These are phyloP conservation scores for Podospora appendiculata DNA, from an alignment of 495 filamentous ascomycete genomes.

Conservation along the genomic window DNA sequence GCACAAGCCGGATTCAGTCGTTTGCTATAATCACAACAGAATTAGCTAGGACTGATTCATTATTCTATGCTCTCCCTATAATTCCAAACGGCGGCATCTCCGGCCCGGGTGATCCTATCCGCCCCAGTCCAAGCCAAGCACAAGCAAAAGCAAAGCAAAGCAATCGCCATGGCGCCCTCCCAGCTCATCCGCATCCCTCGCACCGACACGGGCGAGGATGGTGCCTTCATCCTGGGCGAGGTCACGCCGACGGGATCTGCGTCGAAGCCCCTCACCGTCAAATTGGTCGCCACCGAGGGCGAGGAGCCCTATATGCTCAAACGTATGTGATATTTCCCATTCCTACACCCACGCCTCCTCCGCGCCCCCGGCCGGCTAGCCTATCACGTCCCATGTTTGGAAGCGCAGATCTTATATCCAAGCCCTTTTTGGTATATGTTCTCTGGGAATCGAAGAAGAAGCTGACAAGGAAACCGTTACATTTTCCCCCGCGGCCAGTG, in stretches of 20 bases:
- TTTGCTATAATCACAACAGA: too few relatives aligned
- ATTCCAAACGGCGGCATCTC: not conserved
- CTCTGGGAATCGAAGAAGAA: not conserved
- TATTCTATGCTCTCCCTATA: not conserved
- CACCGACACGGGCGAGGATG: conserved; percentile 45
- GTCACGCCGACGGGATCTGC: conserved; percentile 42
- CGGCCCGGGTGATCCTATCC: not conserved
- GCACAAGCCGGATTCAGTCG: too few relatives aligned
- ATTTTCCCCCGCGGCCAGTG: conserved; percentile 12
- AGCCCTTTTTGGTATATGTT: not conserved
- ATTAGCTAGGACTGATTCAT: not conserved
- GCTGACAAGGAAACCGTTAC: not conserved
- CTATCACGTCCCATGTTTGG: too few relatives aligned
- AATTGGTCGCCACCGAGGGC: conserved; percentile 62
- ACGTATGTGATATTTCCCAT: conserved; percentile 33
- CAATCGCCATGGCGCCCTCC: not conserved
- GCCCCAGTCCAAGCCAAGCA: not conserved
- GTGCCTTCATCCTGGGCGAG: conserved; percentile 51
- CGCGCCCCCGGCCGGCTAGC: too few relatives aligned
- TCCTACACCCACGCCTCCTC: too few relatives aligned
- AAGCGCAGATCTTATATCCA: too few relatives aligned
- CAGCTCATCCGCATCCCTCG: conserved; percentile 49
- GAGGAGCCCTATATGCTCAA: conserved; percentile 49
- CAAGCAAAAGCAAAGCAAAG: not conserved
- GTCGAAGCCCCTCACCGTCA: conserved; percentile 47